Evolutionary conservation across 169 alveolate species (phyloP), one percentile per base, ranked within the genome.

Genomic region (Babesia bigemina): DNA sequence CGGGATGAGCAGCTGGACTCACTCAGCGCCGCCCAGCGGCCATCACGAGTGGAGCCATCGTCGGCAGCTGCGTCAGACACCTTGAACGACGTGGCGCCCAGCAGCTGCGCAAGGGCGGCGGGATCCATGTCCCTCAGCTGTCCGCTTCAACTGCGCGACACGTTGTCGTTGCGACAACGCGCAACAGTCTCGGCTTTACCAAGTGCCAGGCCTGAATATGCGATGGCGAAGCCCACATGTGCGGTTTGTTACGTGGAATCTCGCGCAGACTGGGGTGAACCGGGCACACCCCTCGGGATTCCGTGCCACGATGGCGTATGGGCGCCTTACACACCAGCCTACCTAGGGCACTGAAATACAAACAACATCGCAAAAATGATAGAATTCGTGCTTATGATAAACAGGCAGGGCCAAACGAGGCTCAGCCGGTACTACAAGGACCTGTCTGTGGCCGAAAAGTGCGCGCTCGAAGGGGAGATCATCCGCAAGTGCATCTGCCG

Each of bases 321-420:
- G 36, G 11, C 36, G 16, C 26, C 63, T 13, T 67, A 67, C 76
- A 67, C 76, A 67, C 66, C 44, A 2, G 36, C 3, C 53, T 13
- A 1, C 21, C 21, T 17, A 12, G 49, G 33, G 14, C 50, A 13
- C 14, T 36, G 17, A 7, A 17, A 55, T 12, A 21, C 53, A 36
- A 8, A 26, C 9, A 14, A 39, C 28, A 57, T 39, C 55, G 70
- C 70, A 61, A 61, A 29, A 10, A 98, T 97, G 99, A 96, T 98
- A 48, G 90, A 96, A 71, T 98, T 98, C 90, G 86, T 98, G 50
- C 86, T 98, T 55, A 93, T 98, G 96, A 99, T 98, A 33, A 98
- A 98, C 83, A 97, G 97, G 84, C 98, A 96, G 85, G 99, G 99
- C 26, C 98, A 98, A 81, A 98, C 99, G 44, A 75, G 99, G 72